Conservation (phyloP, 2,329 filamentous ascomycete genomes). For the Tolypocladium album region DNA sequence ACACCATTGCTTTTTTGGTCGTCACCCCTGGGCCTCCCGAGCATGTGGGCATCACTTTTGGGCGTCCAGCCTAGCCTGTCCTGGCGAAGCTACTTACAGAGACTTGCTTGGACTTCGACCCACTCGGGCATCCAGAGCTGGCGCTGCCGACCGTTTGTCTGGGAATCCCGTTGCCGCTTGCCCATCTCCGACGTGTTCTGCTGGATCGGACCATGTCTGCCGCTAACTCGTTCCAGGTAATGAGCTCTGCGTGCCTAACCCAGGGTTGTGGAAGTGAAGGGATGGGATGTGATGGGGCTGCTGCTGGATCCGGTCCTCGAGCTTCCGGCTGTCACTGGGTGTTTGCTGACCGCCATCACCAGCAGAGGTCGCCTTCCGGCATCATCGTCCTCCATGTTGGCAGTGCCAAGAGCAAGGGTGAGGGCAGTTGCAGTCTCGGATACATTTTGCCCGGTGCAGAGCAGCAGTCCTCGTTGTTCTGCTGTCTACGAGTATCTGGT, state of each 20-base stretch:
- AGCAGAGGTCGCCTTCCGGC: background rate
- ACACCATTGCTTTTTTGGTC: conserved; percentile 4
- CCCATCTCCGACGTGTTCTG: conserved; percentile 6
- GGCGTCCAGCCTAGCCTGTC: conserved; percentile 1
- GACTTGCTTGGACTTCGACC: conserved; percentile 3
- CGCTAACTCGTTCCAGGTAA: background rate
- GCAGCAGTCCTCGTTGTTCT: background rate
- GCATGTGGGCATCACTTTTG: conserved; percentile 3
- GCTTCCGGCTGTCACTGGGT: background rate
- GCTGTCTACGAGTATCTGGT: background rate
- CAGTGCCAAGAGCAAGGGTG: background rate
- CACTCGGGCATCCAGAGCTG: conserved; percentile 3
- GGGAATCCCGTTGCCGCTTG: conserved; percentile 8
- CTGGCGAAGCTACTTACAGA: background rate
- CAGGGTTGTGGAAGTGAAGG: background rate
- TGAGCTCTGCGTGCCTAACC: background rate
- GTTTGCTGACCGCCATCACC: conserved; percentile 1
- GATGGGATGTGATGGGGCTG: background rate
- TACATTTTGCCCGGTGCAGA: background rate
- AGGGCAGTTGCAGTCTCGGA: background rate
- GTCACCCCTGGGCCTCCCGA: background rate
- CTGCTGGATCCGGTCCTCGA: background rate
- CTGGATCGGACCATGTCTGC: conserved; percentile 3
- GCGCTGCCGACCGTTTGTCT: conserved; percentile 7
- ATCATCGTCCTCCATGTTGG: background rate